Evolutionary conservation across 202 grass and related monocot species (phyloP), one percentile per base, ranked within the genome.

Genomic region (Carex arenaria): DNA sequence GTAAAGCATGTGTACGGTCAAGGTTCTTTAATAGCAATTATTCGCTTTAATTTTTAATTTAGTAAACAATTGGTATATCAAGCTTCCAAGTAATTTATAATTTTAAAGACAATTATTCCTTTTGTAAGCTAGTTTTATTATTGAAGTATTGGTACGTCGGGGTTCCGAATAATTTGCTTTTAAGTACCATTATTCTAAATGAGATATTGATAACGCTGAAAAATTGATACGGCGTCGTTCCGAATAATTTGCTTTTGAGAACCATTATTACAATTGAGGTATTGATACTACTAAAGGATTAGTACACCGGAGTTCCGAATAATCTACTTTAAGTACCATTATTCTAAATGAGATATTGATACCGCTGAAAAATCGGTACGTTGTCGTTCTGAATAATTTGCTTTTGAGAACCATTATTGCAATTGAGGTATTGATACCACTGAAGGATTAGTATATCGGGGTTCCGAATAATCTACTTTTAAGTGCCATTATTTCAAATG

Each of bases 21-120:
- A 55, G 13, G 26, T 75, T 75, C 49, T 82, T 32, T 82, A 54
- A 55, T 15, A 55, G 15, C 4, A 67, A 69, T 82, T 79, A 66
- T 66, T 81, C 15, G 17, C 7, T 78, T 5, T 26, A 23, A 3
- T 67, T 40, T 14, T 51, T 69, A 55, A 2, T 54, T 53, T 69
- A 54, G 15, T 36, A 17, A 36, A 38, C 3, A 9, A 53, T 55
- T 64, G 12, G 23, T 47, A 63, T 8, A 22, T 63, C 2, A 61
- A 64, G 17, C 2, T 64, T 23, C 1, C 6, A 5, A 31, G 18
- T 42, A 19, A 61, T 42, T 10, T 54, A 11, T 45, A 43, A 43
- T 40, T 72, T 53, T 15, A 26, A 23, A 7, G 54, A 42, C 9
- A 10, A 79, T 81, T 51, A 65, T 81, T 49, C 28, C 8, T 13